These are phyloP conservation scores for Pulveroboletus sp. DNA, from an alignment of 768 basidiomycete species.

Conservation along the genomic window DNA sequence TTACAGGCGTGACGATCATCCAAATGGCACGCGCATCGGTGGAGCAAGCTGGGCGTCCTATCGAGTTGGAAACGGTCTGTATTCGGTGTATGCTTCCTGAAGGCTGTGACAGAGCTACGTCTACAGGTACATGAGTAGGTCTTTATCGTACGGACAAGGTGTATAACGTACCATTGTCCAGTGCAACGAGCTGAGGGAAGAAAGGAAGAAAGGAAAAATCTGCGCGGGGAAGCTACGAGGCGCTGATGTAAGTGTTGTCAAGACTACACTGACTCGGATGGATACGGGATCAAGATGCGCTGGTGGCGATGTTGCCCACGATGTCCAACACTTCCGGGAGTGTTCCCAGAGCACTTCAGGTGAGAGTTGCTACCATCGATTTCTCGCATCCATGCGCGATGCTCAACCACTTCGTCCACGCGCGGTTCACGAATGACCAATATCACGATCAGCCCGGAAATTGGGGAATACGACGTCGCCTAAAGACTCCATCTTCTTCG, in stretches of 20 bases:
- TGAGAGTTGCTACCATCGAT: conserved; percentile 79
- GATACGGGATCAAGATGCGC: no score
- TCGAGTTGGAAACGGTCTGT: conserved; percentile 97
- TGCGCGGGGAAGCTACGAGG: no score
- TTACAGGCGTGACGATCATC: conserved; percentile 96
- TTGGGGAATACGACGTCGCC: conserved; percentile 83
- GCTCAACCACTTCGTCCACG: conserved; percentile 97
- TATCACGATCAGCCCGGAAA: conserved; percentile 87
- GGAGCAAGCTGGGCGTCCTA: conserved; percentile 94
- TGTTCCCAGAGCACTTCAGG: conserved; percentile 97
- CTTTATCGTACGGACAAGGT: no score
- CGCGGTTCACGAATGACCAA: conserved; percentile 94
- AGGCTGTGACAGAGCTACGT: no score
- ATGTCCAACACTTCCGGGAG: no score
- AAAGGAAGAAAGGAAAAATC: no score
- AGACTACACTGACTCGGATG: no score
- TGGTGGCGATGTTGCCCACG: no score
- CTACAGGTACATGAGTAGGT: no score
- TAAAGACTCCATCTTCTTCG: conserved; percentile 99
- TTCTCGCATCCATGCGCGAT: conserved; percentile 99
- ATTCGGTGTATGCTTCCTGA: conserved; percentile 99
- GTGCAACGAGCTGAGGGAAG: no score
- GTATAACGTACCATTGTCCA: no score
- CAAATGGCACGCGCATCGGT: conserved; percentile 98
- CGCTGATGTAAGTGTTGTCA: no score